A percentile compares a stretch with the other conserved stretches of the same genome.
Conservation (phyloP, 371 early-diverging fungal genomes). For the Sporodiniella umbellata region DNA sequence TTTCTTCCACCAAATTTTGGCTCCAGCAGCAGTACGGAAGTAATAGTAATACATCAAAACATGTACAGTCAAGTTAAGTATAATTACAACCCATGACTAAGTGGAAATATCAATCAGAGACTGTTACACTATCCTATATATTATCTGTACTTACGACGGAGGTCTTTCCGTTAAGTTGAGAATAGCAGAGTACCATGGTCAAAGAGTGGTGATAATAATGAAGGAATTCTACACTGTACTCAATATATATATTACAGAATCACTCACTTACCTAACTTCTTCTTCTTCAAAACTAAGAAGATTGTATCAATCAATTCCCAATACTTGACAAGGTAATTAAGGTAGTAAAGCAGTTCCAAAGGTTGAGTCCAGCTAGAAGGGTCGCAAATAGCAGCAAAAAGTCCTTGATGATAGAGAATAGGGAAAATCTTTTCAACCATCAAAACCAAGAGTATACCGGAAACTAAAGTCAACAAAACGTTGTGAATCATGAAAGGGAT, state of each 20-base stretch:
- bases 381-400: constrained; percentile 70
- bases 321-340: constrained; percentile 86
- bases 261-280: constrained; percentile 26
- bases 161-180: constrained; percentile 77
- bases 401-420: constrained; percentile 57
- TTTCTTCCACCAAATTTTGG: constrained; percentile 91
- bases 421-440: constrained; percentile 74
- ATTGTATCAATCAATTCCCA: constrained; percentile 65
- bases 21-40: constrained; percentile 81
- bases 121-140: constrained; percentile 18
- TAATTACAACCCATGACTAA: constrained; percentile 76
- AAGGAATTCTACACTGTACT: constrained; percentile 63
- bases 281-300: constrained; percentile 37
- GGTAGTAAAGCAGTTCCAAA: constrained; percentile 75
- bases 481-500: constrained; percentile 74
- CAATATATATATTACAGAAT: not conserved
- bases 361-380: constrained; percentile 68
- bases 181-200: constrained; percentile 87
- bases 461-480: constrained; percentile 63
- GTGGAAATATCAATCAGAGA: constrained; percentile 24
- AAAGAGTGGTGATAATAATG: constrained; percentile 91
- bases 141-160: constrained; percentile 65
- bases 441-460: constrained; percentile 59
- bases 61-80: constrained; percentile 87
- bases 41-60: constrained; percentile 93